phyloP scores from a whole-genome alignment of 768 basidiomycete species.

The Mycena filopes region DNA sequence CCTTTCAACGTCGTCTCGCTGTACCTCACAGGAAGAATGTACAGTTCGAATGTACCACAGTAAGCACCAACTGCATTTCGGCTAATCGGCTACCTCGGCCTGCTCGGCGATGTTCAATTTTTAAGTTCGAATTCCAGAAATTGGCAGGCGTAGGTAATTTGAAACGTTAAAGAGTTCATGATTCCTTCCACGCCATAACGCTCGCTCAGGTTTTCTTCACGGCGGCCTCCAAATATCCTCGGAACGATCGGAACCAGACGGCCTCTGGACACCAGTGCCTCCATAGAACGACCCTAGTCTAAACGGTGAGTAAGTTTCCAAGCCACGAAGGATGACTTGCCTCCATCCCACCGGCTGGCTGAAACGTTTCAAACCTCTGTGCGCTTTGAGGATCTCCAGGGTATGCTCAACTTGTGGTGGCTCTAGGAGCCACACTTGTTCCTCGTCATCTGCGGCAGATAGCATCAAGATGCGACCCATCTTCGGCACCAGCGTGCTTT shows the following conservation, averaged over 20 bases:
- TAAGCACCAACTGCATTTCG: no score
- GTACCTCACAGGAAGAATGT: no score
- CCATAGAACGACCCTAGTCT: slow-evolving; percentile 5
- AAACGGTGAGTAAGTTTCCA: no score
- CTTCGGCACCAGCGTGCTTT: background rate
- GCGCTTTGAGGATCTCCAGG: background rate
- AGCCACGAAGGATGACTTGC: background rate
- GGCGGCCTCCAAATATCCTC: background rate
- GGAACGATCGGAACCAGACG: slow-evolving; percentile 2
- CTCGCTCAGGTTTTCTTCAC: background rate
- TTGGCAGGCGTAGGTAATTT: no score
- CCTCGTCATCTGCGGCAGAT: slow-evolving; percentile 5
- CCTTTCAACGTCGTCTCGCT: no score
- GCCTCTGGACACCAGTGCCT: slow-evolving; percentile 7
- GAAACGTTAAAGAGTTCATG: no score
- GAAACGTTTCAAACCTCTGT: background rate
- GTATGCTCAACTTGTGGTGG: background rate
- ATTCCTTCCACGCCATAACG: no score
- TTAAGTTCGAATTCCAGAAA: no score
- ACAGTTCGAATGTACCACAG: no score
- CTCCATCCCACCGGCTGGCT: slow-evolving; percentile 7
- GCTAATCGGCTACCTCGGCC: background rate
- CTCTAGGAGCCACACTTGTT: slow-evolving; percentile 7
- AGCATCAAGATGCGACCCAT: slow-evolving; percentile 14
- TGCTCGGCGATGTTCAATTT: no score